A percentile compares a stretch with the other conserved stretches of the same genome.
phyloP scores from a whole-genome alignment of 768 basidiomycete species.

The Lactarius evosmus region DNA sequence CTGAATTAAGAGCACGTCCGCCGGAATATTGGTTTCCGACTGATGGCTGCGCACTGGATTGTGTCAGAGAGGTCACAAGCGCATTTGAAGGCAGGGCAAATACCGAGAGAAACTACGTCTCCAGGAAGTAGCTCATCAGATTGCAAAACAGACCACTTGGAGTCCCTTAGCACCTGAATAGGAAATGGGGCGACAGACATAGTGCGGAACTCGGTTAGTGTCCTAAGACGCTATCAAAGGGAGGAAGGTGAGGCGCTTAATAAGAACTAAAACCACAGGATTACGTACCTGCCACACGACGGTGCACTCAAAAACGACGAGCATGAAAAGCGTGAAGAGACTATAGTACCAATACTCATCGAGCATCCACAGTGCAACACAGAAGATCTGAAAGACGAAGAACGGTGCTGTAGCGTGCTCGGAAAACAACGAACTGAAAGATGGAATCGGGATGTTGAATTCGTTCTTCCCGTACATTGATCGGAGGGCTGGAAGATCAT shows the following conservation, averaged over 20 bases:
- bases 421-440: slow-evolving; percentile 84
- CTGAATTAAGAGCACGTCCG: slow-evolving; percentile 87
- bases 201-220: slow-evolving; percentile 91
- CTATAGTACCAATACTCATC: slow-evolving; percentile 99
- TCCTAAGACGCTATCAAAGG: slow-evolving; percentile 71
- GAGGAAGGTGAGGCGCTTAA: slow-evolving; percentile 11
- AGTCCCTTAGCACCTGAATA: slow-evolving; percentile 76
- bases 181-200: slow-evolving; percentile 94
- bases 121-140: slow-evolving; percentile 89
- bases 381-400: slow-evolving; percentile 99
- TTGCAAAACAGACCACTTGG: slow-evolving; percentile 74
- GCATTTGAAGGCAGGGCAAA: slow-evolving; percentile 35
- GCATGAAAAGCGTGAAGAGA: slow-evolving; percentile 97
- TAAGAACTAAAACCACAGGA: not conserved
- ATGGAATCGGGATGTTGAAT: slow-evolving; percentile 96
- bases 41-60: slow-evolving; percentile 52
- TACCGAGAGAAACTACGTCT: slow-evolving; percentile 80
- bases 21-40: slow-evolving; percentile 85
- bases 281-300: slow-evolving; percentile 91
- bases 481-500: slow-evolving; percentile 49
- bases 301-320: slow-evolving; percentile 97
- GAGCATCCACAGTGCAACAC: slow-evolving; percentile 94
- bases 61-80: slow-evolving; percentile 7
- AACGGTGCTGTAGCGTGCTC: slow-evolving; percentile 99
- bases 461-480: slow-evolving; percentile 88